Conservation (phyloP, 1,284 basidiomycete species). For the Irpex sp. region DNA sequence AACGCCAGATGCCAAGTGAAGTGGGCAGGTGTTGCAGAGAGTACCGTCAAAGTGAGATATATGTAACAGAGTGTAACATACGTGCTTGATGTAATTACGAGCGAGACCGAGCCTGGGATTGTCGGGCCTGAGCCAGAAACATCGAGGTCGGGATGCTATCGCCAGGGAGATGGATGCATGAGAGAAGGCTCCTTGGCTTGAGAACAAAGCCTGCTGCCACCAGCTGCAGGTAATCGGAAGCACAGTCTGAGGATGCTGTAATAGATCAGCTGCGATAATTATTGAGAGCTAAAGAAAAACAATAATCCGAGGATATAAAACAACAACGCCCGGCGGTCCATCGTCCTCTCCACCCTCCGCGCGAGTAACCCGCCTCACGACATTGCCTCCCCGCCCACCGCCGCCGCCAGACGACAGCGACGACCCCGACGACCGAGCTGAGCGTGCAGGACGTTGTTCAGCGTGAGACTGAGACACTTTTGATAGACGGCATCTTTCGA, state of each 20-base stretch:
- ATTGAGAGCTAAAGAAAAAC: not conserved
- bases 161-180: not conserved
- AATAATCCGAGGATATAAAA: not conserved
- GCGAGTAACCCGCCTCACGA: not conserved
- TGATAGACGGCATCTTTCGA: conserved; percentile 1
- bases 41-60: not conserved
- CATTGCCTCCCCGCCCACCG: not conserved
- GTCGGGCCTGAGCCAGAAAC: not conserved
- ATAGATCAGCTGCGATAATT: not conserved
- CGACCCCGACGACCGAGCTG: not conserved
- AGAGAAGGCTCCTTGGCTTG: not conserved
- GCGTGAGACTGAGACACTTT: not conserved
- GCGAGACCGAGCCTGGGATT: not conserved
- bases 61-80: not conserved
- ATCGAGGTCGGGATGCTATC: not conserved
- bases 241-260: not conserved
- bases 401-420: not conserved
- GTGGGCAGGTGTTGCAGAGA: not conserved
- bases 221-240: not conserved
- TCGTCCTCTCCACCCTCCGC: not conserved
- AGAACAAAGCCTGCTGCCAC: not conserved
- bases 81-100: not conserved
- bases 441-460: not conserved
- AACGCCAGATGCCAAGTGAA: not conserved
- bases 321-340: not conserved